Percentiles rank a stretch among this genome's conserved stretches.
phyloP scores from a whole-genome alignment of 495 filamentous ascomycete genomes.

The Penicillium argentinense region DNA sequence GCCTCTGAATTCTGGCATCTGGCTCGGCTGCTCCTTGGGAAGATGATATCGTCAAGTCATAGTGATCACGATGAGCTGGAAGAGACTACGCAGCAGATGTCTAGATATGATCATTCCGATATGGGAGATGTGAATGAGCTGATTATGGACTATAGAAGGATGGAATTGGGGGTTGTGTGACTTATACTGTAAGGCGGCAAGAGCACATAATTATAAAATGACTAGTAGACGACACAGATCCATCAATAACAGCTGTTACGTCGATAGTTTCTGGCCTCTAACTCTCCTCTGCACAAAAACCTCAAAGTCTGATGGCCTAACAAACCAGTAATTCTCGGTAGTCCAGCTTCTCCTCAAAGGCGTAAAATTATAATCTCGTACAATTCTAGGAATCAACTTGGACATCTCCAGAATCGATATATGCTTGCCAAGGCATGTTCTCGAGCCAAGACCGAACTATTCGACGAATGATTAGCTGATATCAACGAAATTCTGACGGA shows the following conservation, averaged over 20 bases:
- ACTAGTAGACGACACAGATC: too few species aligned
- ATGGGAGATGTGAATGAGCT: constrained; percentile 32
- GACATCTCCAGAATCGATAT: constrained; percentile 49
- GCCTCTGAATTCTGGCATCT: constrained; percentile 33
- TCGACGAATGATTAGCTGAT: not conserved
- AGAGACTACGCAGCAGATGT: not conserved
- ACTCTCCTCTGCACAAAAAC: constrained; percentile 20
- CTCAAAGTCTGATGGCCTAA: constrained; percentile 41
- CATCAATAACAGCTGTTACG: too few species aligned
- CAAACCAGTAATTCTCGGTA: constrained; percentile 50
- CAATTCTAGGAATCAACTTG: constrained; percentile 47
- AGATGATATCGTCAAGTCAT: constrained; percentile 11
- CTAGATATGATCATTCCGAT: constrained; percentile 29
- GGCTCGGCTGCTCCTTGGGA: constrained; percentile 22
- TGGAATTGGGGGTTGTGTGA: constrained; percentile 24
- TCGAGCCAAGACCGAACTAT: constrained; percentile 48
- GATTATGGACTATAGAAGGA: constrained; percentile 30
- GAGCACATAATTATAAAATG: not conserved
- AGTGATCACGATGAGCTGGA: constrained; percentile 4
- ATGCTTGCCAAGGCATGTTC: constrained; percentile 49
- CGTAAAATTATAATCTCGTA: constrained; percentile 43
- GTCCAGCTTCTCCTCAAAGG: constrained; percentile 33
- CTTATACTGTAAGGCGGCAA: too few species aligned
- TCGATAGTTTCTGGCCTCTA: not conserved
- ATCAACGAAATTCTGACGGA: not conserved